These are phyloP conservation scores for Pulicaria dysenterica DNA, from an alignment of 129 eudicot genomes.

Conservation along the genomic window DNA sequence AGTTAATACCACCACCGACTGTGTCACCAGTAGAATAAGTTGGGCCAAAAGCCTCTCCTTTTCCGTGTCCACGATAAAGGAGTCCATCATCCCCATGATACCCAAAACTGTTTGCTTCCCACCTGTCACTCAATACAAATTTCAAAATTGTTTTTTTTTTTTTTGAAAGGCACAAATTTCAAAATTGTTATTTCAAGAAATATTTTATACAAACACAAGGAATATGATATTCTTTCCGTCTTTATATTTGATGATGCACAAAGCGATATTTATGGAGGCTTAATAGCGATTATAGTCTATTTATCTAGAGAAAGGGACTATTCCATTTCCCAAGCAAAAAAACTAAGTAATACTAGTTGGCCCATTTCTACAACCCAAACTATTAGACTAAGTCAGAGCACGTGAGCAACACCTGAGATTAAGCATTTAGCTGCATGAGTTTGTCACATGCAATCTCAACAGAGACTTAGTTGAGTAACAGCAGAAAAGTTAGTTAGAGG, in stretches of 20 bases:
- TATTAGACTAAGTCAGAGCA: too few relatives aligned
- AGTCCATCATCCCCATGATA: conserved; percentile 96
- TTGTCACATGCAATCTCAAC: too few relatives aligned
- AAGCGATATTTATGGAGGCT: neutral
- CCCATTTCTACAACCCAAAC: conserved; percentile 5
- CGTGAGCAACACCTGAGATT: too few relatives aligned
- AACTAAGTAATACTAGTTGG: neutral
- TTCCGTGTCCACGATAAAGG: conserved; percentile 86
- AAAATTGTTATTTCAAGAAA: too few relatives aligned
- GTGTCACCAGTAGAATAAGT: conserved; percentile 67
- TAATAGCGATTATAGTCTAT: conserved; percentile 1
- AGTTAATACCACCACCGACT: conserved; percentile 88
- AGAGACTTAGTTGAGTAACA: too few relatives aligned
- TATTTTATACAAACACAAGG: neutral
- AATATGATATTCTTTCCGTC: neutral
- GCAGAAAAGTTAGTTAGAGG: too few relatives aligned
- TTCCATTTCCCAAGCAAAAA: neutral
- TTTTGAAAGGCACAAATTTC: too few relatives aligned
- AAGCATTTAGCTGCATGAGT: too few relatives aligned
- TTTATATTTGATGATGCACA: neutral
- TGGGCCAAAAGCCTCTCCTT: conserved; percentile 80
- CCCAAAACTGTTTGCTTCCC: conserved; percentile 97
- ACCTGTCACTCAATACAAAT: conserved; percentile 44
- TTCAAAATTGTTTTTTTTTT: too few relatives aligned
- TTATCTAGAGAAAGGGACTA: neutral